Base-by-base conservation (phyloP, 2,329 filamentous ascomycete species). In the Arthrobotrys megalospora region DNA sequence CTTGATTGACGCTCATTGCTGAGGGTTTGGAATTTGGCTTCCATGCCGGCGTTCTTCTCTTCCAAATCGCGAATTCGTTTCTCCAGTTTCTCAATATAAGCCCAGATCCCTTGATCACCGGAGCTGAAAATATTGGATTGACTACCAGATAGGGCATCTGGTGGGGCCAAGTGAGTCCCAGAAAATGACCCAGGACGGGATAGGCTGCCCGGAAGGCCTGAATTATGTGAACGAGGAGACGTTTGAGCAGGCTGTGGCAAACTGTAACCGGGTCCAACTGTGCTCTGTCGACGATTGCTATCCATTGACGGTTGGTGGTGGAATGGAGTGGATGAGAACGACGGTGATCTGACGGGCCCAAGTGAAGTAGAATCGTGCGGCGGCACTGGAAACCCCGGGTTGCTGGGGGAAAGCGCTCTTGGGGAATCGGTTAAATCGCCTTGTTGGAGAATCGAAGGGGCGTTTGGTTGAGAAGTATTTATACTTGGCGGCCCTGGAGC, bases 51-150 rank as follows among this genome's bases (percentile, higher is more conserved):
- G 16, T 87, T 83, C 62, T 85, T 85, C 38, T 88, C 86, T 43
- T 84, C 85, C 21, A 88, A 81, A 11, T 85, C 83, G 69, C 86
- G 86, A n/a, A 88, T 83, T 80, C 85, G 86, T 11, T 89, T 88
- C 82, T 95, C 92, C 62, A 95, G 86, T 16, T 87, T 88, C 71
- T 93, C 90, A 38, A 94, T 89, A 81, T 93, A 93, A 3, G 87
- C 85, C 91, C 91, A 93, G 7, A 94, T 85, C 48, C 90, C 90
- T 79, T 89, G 87, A 63, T 90, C 89, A 16, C 86, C 86, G 65
- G 87, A 85, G 65, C 89, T 86, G 83, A 93, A 91, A 77, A 93
- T 87, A 81, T 93, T 93, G 79, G 89, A 58, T 38, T 78, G 75
- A 2, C 55, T 45, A 12, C 60, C 41, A 21, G 48, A 34, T 12